Base-by-base conservation (phyloP, 2,329 filamentous ascomycete species). In the Eurotiales sp. region DNA sequence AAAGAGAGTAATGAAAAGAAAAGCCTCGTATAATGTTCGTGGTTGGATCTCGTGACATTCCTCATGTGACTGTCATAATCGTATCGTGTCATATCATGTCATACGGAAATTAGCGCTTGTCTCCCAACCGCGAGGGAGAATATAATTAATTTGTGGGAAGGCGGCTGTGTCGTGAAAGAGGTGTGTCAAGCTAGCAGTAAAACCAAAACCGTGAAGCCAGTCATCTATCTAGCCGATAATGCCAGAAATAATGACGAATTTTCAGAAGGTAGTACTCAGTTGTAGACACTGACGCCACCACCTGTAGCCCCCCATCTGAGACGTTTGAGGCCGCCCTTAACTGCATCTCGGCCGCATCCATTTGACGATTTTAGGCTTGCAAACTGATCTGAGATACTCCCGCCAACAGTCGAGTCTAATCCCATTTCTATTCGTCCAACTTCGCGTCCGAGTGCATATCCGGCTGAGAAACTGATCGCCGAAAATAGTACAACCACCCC, bases 401-500 rank as follows among this genome's bases (percentile, higher is more conserved):
- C 54, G 37, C 61, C 57, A 40, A 64, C 21, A 5, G 60, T 61
- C 2, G 60, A 60, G 39, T 61, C 58, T 47, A 65, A 43, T 3
- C 61, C 64, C 4, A 61, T 61, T 60, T 84, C 81, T 2, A 77
- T 68, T 46, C 74, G 71, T 1, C 80, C 81, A 4, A 80, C 75
- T 56, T 85, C 82, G 50, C 76, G 76, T 10, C 83, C 83, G 12
- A 84, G 72, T 12, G 79, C 77, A 59, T 85, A 85, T 1, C 83
- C 83, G 3, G 83, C 82, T 1, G 80, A 80, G 64, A 85, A 86
- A 58, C 81, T 83, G 55, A 85, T 77, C 2, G 82, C 83, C 14
- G 79, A 82, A 50, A 85, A 78, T 0, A 85, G 72, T 2, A 85
- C 80, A 1, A 85, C 80, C 15, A 85, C 81, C 2, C 83, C 82